These are phyloP conservation scores for Roridomyces roridus DNA, from an alignment of 768 basidiomycete species.

Conservation along the genomic window DNA sequence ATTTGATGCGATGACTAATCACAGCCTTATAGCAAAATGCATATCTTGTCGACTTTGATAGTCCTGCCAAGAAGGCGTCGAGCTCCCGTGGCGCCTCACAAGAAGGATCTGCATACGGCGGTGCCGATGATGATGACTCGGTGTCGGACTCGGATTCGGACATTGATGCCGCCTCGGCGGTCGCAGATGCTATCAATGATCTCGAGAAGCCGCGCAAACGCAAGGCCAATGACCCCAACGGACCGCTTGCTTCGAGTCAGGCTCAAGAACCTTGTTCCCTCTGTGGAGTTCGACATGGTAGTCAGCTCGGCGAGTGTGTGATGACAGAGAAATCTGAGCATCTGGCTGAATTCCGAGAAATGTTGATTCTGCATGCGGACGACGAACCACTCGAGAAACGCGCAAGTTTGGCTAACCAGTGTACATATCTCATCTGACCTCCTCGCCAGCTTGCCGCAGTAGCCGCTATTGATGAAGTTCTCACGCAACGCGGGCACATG, in stretches of 20 bases:
- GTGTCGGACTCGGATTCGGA: constrained; percentile 19
- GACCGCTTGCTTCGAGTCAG: constrained; percentile 24
- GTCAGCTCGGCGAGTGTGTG: constrained; percentile 52
- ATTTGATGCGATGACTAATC: not conserved
- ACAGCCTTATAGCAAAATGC: constrained; percentile 14
- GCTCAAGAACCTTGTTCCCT: constrained; percentile 56
- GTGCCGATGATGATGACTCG: constrained; percentile 12
- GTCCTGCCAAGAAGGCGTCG: constrained; percentile 21
- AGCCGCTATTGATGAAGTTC: constrained; percentile 68
- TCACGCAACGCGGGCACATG: constrained; percentile 60
- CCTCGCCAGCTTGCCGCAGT: constrained; percentile 65
- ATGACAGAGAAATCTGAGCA: constrained; percentile 74
- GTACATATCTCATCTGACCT: constrained; percentile 1
- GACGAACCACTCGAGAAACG: constrained; percentile 72
- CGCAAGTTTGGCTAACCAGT: constrained; percentile 43
- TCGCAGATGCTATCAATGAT: constrained; percentile 19
- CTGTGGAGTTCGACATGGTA: constrained; percentile 61
- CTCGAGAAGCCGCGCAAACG: constrained; percentile 18
- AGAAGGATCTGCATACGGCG: not conserved
- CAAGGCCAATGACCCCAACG: constrained; percentile 2
- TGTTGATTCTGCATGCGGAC: constrained; percentile 66
- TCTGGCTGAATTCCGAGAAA: constrained; percentile 71
- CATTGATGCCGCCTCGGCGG: constrained; percentile 5
- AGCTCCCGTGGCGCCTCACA: constrained; percentile 3
- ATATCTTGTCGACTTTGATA: constrained; percentile 15